Base-by-base conservation (phyloP, 2,329 filamentous ascomycete species). In the Didymella arachidicola region DNA sequence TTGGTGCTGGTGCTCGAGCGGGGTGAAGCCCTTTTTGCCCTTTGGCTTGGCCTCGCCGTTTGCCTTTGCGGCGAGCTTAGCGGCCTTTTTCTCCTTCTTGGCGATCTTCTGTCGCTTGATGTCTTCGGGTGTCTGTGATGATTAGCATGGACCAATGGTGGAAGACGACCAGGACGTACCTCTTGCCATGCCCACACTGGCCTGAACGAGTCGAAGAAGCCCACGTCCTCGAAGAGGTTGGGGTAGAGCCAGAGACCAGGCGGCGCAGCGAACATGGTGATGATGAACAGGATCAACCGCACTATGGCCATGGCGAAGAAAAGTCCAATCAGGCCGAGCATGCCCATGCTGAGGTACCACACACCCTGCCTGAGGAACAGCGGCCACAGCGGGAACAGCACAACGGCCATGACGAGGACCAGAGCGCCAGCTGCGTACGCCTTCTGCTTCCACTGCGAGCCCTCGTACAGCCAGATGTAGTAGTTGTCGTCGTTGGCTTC, bases 301-400 rank as follows among this genome's bases (percentile, higher is more conserved):
- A 99, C 93, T 73, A 99, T 96, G 6, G 94, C 91, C 95, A 99
- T 98, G 73, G 88, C 87, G 79, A 99, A 98, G 87, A 99, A 99
- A 48, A 97, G 81, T 55, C 91, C 95, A 44, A 99, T 86, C 29
- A 98, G 82, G 42, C 92, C 90, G 65, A 99, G 84, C 85, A 96
- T 90, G 59, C 89, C 94, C 87, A 97, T 97, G 77, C 91, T 95
- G 41, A 98, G 83, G 78, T 99, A 98, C 91, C 96, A 99, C 47
- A 98, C 95, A 52, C 94, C 95, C 69, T 95, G 88, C 71, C 95
- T 87, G 79, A 99, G 82, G 76, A 92, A 88, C 62, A 97, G 85
- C 1, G 95, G 95, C 95, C 95, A 99, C 57, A 99, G 86, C 10
- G 95, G 95, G 82, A 99, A 99, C 72, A 97, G 87, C 60, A 99